A percentile compares a stretch with the other conserved stretches of the same genome.
These are phyloP conservation scores for Naganishia vishniacii DNA, from an alignment of 768 basidiomycete species.

Conservation along the genomic window DNA sequence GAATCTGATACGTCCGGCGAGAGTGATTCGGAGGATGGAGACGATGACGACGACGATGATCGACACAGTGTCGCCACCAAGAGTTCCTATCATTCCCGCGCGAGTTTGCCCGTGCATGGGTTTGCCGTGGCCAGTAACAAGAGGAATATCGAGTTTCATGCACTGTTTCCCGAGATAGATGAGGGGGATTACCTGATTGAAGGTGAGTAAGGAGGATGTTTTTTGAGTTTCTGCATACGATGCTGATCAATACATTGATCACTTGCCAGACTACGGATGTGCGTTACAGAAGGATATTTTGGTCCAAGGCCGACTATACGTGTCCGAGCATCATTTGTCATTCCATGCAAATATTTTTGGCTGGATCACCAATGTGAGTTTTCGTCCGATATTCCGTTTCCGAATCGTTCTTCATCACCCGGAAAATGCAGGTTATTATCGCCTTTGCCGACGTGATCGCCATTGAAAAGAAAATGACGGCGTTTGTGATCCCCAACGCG, in stretches of 20 bases:
- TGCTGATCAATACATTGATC: not conserved
- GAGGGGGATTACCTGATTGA: slow-evolving; percentile 98
- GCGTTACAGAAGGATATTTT: slow-evolving; percentile 93
- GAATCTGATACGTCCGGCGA: slow-evolving; percentile 24
- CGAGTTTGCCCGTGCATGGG: slow-evolving; percentile 76
- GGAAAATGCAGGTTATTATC: slow-evolving; percentile 68
- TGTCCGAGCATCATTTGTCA: slow-evolving; percentile 98
- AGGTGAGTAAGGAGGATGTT: slow-evolving; percentile 55
- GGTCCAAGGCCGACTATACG: slow-evolving; percentile 90
- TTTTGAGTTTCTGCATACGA: not conserved
- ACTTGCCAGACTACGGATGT: slow-evolving; percentile 80
- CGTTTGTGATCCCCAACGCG: slow-evolving; percentile 93
- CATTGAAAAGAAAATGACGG: slow-evolving; percentile 96
- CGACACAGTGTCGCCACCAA: slow-evolving; percentile 39
- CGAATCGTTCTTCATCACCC: not conserved
- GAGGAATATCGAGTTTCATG: slow-evolving; percentile 91
- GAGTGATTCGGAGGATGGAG: slow-evolving; percentile 20
- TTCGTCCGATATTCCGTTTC: not conserved
- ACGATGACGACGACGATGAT: slow-evolving; percentile 39
- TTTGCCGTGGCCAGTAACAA: slow-evolving; percentile 96
- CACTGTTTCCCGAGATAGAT: slow-evolving; percentile 77
- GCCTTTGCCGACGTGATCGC: slow-evolving; percentile 78
- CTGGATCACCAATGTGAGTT: slow-evolving; percentile 90
- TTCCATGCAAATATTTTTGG: slow-evolving; percentile 99
- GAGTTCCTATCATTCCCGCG: slow-evolving; percentile 41